Evolutionary conservation across 2,329 filamentous ascomycete species (phyloP).

Genomic region (Alternaria panax): DNA sequence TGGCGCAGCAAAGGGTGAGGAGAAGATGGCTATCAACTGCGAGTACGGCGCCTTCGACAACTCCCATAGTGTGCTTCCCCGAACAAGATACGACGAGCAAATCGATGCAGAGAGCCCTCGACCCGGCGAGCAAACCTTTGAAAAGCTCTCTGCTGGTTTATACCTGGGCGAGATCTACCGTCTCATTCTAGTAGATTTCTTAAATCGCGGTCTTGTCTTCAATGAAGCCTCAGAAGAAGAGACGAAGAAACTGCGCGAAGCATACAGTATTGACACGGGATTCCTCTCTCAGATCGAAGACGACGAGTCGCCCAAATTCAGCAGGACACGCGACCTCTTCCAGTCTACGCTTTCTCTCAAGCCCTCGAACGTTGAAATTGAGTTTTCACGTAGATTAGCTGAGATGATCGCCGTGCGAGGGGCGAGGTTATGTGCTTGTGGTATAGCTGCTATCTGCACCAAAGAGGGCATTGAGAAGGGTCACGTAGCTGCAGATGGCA

Average conservation of each 20-base stretch:
- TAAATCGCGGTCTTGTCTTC: constrained; percentile 80
- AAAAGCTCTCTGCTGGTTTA: constrained; percentile 56
- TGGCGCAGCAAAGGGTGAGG: neutral
- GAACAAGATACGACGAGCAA: constrained; percentile 68
- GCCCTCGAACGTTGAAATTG: constrained; percentile 34
- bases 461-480: constrained; percentile 42
- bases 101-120: constrained; percentile 56
- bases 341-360: constrained; percentile 30
- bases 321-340: constrained; percentile 31
- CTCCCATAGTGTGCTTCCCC: constrained; percentile 84
- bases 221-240: constrained; percentile 64
- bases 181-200: constrained; percentile 56
- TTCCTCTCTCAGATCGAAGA: constrained; percentile 90
- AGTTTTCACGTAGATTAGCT: constrained; percentile 37
- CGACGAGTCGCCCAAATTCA: constrained; percentile 33
- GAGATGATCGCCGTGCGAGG: constrained; percentile 45
- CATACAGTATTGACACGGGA: constrained; percentile 86
- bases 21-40: constrained; percentile 88
- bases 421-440: constrained; percentile 49
- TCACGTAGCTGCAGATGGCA: constrained; percentile 51
- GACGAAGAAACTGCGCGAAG: constrained; percentile 73
- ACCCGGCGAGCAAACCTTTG: constrained; percentile 56
- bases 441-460: constrained; percentile 49
- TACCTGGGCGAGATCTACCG: constrained; percentile 58
- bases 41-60: constrained; percentile 98